Base-by-base conservation (phyloP, 306 rosid species). In the Vigna reflexopilosa region DNA sequence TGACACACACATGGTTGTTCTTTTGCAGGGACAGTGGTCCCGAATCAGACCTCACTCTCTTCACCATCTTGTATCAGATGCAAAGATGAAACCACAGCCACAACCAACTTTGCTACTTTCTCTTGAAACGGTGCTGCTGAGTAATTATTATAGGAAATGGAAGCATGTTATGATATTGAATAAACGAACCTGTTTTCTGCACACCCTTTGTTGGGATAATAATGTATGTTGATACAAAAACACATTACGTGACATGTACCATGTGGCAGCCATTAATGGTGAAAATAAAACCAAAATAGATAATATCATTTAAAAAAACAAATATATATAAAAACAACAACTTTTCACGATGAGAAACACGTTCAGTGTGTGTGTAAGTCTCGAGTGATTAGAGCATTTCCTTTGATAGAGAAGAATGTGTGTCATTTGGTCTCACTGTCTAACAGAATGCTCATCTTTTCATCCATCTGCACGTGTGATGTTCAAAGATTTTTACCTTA, bases 11-110 rank as follows among this genome's bases (percentile, higher is more conserved):
- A 70, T 59, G 77, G 34, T 69, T 83, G n/a, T 83, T 78, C 16
- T 68, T 83, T 74, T 83, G 81, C 64, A 79, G 20, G 1, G 78
- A 52, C 56, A 79, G 69, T 69, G 64, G 57, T 17, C 40, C 68
- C 10, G 49, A 13, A 78, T 83, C 86, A 67, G 77, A 83, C 77
- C 72, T 79, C 75, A 78, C 24, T n/a, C 38, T 75, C 74, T 78
- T 83, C 80, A 70, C 78, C 85, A 83, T 78, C 4, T 47, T 30
- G 24, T 28, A 24, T 17, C 48, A 75, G 63, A 4, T 59, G 20
- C 59, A 40, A 14, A 58, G 9, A 38, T 64, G 24, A 40, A 50
- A 59, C 64, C 64, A 28, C 67, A 59, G 16, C 10, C 15, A 48
- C 17, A 75, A 59, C 36, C 8, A 63, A 71, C 4, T 70, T 42